Percentiles rank a stretch among this genome's conserved stretches.
phyloP scores from a whole-genome alignment of 345 rosid genomes.

The Jatropha curcas region DNA sequence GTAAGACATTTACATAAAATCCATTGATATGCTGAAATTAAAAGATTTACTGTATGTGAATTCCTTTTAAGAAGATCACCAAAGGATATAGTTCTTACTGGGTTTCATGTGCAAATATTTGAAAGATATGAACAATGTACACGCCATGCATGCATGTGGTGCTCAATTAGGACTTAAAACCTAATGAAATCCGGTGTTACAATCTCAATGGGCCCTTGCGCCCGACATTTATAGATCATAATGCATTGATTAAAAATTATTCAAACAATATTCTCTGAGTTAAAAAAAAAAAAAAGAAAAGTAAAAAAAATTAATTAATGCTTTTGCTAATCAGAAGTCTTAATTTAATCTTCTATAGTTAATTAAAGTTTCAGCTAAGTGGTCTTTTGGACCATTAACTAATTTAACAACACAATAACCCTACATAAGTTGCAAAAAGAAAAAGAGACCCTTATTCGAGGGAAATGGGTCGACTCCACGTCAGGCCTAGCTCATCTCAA shows the following conservation, averaged over 20 bases:
- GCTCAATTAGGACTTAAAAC: slow-evolving; percentile 7
- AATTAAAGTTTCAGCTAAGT: slow-evolving; percentile 19
- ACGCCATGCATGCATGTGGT: slow-evolving; percentile 3
- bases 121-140: too few relatives aligned
- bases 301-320: neutral
- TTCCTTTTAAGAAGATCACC: too few relatives aligned
- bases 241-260: slow-evolving; percentile 12
- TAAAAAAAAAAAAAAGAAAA: neutral
- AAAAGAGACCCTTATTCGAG: slow-evolving; percentile 41
- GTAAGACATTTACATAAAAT: too few relatives aligned
- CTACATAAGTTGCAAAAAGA: slow-evolving; percentile 22
- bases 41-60: too few relatives aligned
- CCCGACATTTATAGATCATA: slow-evolving; percentile 35
- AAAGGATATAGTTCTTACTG: neutral
- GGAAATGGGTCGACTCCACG: slow-evolving; percentile 38
- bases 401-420: slow-evolving; percentile 27
- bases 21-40: too few relatives aligned
- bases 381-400: slow-evolving; percentile 29
- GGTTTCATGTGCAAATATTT: neutral
- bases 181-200: neutral
- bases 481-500: slow-evolving; percentile 38
- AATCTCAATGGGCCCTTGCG: slow-evolving; percentile 35
- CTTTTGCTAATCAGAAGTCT: slow-evolving; percentile 7
- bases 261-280: neutral
- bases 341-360: too few relatives aligned